Conservation (phyloP, 768 basidiomycete species). For the Lentinula raphanica region DNA sequence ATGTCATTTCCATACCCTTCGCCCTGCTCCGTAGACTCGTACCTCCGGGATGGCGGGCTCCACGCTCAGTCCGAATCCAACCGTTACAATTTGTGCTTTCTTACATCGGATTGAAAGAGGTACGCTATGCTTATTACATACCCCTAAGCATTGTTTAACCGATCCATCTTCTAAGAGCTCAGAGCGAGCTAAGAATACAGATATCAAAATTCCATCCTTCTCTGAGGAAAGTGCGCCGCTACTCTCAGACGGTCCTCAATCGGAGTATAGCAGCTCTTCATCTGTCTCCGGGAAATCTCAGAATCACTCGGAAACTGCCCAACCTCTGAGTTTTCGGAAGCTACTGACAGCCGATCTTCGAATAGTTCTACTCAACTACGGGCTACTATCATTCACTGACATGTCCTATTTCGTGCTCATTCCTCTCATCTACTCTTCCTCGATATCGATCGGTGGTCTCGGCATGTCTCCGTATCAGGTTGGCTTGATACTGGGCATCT, state of each 20-base stretch:
- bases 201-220: background rate
- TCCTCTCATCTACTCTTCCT: conserved; percentile 35
- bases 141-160: background rate
- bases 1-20: no score
- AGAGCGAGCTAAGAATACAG: background rate
- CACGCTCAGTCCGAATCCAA: no score
- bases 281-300: conserved; percentile 6
- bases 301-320: background rate
- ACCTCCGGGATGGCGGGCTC: no score
- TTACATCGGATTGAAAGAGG: conserved; percentile 24
- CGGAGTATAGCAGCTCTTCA: background rate
- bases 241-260: background rate
- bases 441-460: conserved; percentile 46
- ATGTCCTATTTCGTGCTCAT: conserved; percentile 23
- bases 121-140: background rate
- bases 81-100: conserved; percentile 12
- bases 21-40: no score
- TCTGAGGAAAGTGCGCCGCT: background rate
- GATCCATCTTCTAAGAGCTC: background rate
- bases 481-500: conserved; percentile 41
- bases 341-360: conserved; percentile 22
- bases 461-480: conserved; percentile 46
- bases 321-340: conserved; percentile 13
- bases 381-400: conserved; percentile 25
- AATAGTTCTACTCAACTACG: conserved; percentile 21